Evolutionary conservation across 257 asterid genomes (phyloP).

Genomic region (Salvia splendens): DNA sequence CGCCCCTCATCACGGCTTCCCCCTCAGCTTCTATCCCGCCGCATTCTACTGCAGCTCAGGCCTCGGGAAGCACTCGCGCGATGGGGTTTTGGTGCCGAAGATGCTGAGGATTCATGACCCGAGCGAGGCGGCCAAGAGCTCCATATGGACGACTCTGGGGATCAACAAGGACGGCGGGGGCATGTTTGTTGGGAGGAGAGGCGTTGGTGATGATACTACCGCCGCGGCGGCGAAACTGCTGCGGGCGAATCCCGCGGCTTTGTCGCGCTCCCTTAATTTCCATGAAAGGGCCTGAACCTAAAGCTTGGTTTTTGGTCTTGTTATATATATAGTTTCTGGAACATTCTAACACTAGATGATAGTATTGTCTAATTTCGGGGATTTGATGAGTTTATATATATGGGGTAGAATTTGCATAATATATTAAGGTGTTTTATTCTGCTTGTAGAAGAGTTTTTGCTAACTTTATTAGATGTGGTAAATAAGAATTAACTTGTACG

Average conservation of each 20-base stretch:
- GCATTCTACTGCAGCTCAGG: slow-evolving; percentile 31
- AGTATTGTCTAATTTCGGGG: not conserved
- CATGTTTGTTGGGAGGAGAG: slow-evolving; percentile 25
- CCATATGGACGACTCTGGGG: slow-evolving; percentile 57
- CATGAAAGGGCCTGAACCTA: slow-evolving; percentile 45
- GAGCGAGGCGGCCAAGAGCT: slow-evolving; percentile 67
- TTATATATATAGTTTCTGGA: no score
- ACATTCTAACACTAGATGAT: not conserved
- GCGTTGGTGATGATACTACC: slow-evolving; percentile 20
- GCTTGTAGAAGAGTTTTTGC: not conserved
- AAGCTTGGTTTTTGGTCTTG: no score
- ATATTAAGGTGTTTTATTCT: not conserved
- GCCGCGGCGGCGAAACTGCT: slow-evolving; percentile 31
- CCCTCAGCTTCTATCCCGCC: slow-evolving; percentile 35
- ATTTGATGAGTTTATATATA: not conserved
- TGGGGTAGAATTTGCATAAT: not conserved
- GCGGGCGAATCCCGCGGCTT: slow-evolving; percentile 87
- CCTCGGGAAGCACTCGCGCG: slow-evolving; percentile 56
- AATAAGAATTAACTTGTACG: not conserved
- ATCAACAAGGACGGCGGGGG: slow-evolving; percentile 28
- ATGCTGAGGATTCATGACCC: slow-evolving; percentile 66
- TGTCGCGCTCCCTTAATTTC: slow-evolving; percentile 67
- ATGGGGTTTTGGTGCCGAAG: slow-evolving; percentile 44
- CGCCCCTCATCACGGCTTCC: slow-evolving; percentile 38
- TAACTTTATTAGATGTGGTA: not conserved